Base-by-base conservation (phyloP, 345 rosid species). In the Syzygium aqueum region DNA sequence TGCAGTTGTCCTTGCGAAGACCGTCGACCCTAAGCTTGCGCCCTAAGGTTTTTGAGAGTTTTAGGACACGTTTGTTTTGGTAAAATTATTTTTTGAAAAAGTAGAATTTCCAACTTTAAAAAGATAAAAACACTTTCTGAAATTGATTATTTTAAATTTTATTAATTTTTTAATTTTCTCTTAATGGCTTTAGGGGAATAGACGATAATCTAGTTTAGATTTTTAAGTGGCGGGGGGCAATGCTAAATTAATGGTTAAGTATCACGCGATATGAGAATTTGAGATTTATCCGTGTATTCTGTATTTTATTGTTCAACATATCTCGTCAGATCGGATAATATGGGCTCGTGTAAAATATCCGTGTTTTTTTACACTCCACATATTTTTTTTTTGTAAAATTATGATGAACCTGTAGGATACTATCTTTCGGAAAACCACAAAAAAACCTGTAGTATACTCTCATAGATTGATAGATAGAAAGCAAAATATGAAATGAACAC, bases 151-250 rank as follows among this genome's bases (percentile, higher is more conserved):
- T n/a, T n/a, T n/a, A n/a, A n/a, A n/a, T n/a, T n/a, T n/a, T n/a
- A n/a, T n/a, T n/a, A n/a, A n/a, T n/a, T n/a, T n/a, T n/a, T n/a
- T n/a, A n/a, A n/a, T n/a, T n/a, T n/a, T 13, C 17, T 5, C 67
- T 6, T 61, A 61, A 28, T 61, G 33, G 7, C 30, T 61, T n/a
- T 17, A n/a, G 13, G 33, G 67, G 67, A 61, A 27, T 61, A n/a
- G 13, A 14, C 4, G n/a, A 61, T n/a, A 2, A 1, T n/a, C 33
- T n/a, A 61, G 8, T 13, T 13, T 61, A n/a, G 33, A 61, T 1
- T n/a, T 61, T 28, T 61, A 0, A n/a, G 14, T 0, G 2, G 13
- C 0, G 1, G 4, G 67, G 28, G n/a, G 67, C 33, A 1, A n/a
- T 61, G 17, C 8, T 5, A 27, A 61, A 12, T 13, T 51, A 17